Percentiles rank a stretch among this genome's conserved stretches.
These are phyloP conservation scores for Arthrobotrys musiformis DNA, from an alignment of 2,329 filamentous ascomycete genomes.

Conservation along the genomic window DNA sequence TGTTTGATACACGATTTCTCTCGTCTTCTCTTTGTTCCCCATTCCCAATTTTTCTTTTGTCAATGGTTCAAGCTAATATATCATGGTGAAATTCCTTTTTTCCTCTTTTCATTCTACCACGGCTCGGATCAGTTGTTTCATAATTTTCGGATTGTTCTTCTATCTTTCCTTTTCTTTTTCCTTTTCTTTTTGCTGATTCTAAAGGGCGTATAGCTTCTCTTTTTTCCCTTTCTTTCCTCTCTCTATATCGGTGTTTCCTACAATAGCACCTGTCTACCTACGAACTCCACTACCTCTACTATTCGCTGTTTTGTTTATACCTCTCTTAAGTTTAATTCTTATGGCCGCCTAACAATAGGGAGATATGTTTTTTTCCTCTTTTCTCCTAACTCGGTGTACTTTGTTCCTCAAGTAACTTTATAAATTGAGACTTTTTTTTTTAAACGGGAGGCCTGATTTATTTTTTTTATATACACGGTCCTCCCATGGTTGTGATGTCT, in stretches of 20 bases:
- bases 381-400: too few species aligned
- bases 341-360: not conserved
- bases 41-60: not conserved
- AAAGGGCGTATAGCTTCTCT: constrained; percentile 2
- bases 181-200: not conserved
- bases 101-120: not conserved
- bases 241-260: not conserved
- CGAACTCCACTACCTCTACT: not conserved
- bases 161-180: not conserved
- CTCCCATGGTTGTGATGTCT: not conserved
- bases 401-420: constrained; percentile 1
- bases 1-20: constrained; percentile 10
- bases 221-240: not conserved
- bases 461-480: not conserved
- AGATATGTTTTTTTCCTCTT: not conserved
- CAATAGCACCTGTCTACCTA: not conserved
- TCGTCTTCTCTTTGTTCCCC: not conserved
- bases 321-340: not conserved
- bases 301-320: not conserved
- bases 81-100: constrained; percentile 9
- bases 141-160: constrained; percentile 5
- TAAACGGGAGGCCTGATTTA: not conserved
- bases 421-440: constrained; percentile 13
- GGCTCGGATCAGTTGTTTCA: constrained; percentile 9
- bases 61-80: constrained; percentile 7